Evolutionary conservation across 306 rosid species (phyloP), one percentile per base, ranked within the genome.

Genomic region (Ochetophila trinervis): DNA sequence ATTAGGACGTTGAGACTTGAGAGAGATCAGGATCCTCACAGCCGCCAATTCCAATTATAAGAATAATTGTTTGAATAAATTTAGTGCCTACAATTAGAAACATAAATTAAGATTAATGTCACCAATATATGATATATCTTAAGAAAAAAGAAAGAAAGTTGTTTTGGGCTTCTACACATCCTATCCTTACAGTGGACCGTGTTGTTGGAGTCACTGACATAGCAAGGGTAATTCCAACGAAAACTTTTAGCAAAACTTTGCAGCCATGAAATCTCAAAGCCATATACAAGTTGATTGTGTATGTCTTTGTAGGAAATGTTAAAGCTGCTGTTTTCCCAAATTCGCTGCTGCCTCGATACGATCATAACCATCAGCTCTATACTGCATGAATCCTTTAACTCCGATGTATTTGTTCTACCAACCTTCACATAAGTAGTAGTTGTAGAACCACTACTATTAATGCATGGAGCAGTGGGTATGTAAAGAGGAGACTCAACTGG

Each of bases 181-280:
- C n/a, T n/a, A 27, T 27, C 32, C 32, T 27, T 27, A 27, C 32
- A 27, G 4, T 27, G 16, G 37, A 36, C 63, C 49, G 8, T 4
- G 30, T 36, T 59, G 63, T 5, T n/a, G 0, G 4, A 1, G 35
- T 35, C 17, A 59, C 16, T 7, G 3, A 59, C 24, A 27, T 18
- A 59, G 63, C 63, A 59, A 24, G 19, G 19, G 19, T 11, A 7
- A 4, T n/a, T n/a, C n/a, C n/a, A n/a, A n/a, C 21, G 14, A 23
- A n/a, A 32, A n/a, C n/a, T n/a, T n/a, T n/a, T n/a, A 5, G 17
- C 3, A 24, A 34, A 36, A 40, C 5, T 5, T 8, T 18, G 51
- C 51, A 65, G 6, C 72, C 73, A 68, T 18, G 65, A 60, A 72
- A 63, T 50, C 57, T 53, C 50, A 32, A 72, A 55, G 0, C 64